phyloP scores from a whole-genome alignment of 371 early-diverging fungal species.

The Parasitella parasitica region DNA sequence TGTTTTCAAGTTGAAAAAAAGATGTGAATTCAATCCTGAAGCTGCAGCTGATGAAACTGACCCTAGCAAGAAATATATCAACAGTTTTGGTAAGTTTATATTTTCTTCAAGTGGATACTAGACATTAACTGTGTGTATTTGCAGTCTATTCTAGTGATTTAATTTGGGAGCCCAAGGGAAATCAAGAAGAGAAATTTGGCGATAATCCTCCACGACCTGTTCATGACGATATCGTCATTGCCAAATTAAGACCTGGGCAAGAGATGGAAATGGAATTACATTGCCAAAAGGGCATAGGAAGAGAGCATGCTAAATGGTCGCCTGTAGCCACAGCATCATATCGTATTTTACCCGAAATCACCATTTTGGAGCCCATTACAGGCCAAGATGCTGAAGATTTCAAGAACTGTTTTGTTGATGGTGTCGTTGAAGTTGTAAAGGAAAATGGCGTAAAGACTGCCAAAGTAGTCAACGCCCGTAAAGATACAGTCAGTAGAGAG shows the following conservation, averaged over 20 bases:
- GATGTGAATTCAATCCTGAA: slow-evolving; percentile 67
- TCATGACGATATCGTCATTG: slow-evolving; percentile 87
- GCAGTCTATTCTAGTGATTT: slow-evolving; percentile 81
- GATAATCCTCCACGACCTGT: slow-evolving; percentile 75
- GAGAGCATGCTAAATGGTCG: slow-evolving; percentile 98
- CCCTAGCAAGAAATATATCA: slow-evolving; percentile 67
- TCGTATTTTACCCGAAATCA: slow-evolving; percentile 92
- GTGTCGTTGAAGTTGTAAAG: slow-evolving; percentile 83
- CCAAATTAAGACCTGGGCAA: slow-evolving; percentile 96
- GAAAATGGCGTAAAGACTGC: slow-evolving; percentile 71
- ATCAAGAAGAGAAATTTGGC: slow-evolving; percentile 74
- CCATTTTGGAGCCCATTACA: slow-evolving; percentile 80
- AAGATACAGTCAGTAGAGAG: slow-evolving; percentile 96
- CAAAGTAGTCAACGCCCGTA: slow-evolving; percentile 88
- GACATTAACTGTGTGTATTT: not conserved
- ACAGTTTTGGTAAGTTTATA: slow-evolving; percentile 61
- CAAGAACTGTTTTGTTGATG: slow-evolving; percentile 87
- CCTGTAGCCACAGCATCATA: slow-evolving; percentile 98
- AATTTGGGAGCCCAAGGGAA: slow-evolving; percentile 88
- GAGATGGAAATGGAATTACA: slow-evolving; percentile 87
- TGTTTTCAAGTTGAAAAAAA: slow-evolving; percentile 83
- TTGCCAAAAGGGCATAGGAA: slow-evolving; percentile 92
- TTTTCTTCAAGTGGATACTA: no score
- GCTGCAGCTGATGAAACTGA: slow-evolving; percentile 69
- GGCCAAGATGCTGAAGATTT: slow-evolving; percentile 90